Evolutionary conservation across 768 basidiomycete species (phyloP).

Genomic region (Hypholoma fasciculare): DNA sequence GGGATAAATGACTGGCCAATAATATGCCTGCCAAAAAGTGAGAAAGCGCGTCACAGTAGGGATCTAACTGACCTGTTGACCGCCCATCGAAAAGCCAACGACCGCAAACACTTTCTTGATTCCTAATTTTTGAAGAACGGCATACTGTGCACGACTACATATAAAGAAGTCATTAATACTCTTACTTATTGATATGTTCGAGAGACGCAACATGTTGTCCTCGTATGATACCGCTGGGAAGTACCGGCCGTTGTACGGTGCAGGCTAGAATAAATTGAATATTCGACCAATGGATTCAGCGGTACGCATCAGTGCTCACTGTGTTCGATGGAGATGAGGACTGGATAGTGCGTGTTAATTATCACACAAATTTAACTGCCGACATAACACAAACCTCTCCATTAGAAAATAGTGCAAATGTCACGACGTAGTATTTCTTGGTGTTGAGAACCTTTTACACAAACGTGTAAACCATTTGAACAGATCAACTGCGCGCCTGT

Average conservation of each 20-base stretch:
- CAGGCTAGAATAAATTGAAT: slow-evolving; percentile 34
- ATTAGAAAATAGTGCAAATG: slow-evolving; percentile 57
- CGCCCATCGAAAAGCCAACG: slow-evolving; percentile 61
- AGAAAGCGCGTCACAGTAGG: neutral
- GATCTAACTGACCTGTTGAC: slow-evolving; percentile 36
- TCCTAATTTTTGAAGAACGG: slow-evolving; percentile 50
- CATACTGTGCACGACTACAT: slow-evolving; percentile 51
- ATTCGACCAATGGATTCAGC: neutral
- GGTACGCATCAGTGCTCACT: slow-evolving; percentile 24
- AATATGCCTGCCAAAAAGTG: slow-evolving; percentile 44
- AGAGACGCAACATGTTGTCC: slow-evolving; percentile 51
- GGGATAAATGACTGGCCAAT: slow-evolving; percentile 58
- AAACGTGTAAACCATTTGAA: neutral
- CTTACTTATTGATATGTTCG: neutral
- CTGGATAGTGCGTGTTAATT: slow-evolving; percentile 22
- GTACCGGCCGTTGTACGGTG: slow-evolving; percentile 57
- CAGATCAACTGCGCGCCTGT: neutral
- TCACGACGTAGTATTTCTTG: slow-evolving; percentile 52
- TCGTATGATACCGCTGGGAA: slow-evolving; percentile 58
- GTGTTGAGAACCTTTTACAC: slow-evolving; percentile 43
- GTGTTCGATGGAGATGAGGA: slow-evolving; percentile 66
- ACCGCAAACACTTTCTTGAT: slow-evolving; percentile 45
- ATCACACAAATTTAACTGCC: neutral
- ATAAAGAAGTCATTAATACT: neutral
- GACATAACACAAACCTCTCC: slow-evolving; percentile 45